Conservation (phyloP, 495 filamentous ascomycete species). For the Xylaria grammica region DNA sequence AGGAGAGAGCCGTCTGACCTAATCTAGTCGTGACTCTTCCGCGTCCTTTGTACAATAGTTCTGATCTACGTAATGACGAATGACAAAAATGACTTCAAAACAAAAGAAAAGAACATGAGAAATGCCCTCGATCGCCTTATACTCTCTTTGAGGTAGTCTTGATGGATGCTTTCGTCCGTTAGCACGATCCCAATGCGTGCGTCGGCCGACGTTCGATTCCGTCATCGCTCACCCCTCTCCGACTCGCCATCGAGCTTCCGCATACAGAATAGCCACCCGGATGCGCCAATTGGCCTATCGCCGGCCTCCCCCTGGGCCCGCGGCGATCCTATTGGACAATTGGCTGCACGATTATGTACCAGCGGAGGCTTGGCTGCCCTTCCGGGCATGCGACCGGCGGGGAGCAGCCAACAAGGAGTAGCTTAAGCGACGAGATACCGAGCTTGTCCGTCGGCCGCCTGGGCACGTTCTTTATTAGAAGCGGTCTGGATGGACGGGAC, state of each 20-base stretch:
- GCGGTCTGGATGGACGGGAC: not conserved
- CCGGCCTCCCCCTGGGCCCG: not conserved
- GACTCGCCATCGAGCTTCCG: constrained; percentile 13
- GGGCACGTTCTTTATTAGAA: not conserved
- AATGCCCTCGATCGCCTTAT: too few species aligned
- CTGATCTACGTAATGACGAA: too few species aligned
- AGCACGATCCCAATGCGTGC: not conserved
- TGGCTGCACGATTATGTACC: not conserved
- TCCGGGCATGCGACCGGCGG: constrained; percentile 11
- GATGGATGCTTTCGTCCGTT: not conserved
- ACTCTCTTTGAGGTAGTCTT: not conserved
- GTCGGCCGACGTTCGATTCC: not conserved
- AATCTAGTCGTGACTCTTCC: too few species aligned
- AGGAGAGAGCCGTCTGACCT: too few species aligned
- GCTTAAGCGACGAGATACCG: not conserved
- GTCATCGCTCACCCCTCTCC: constrained; percentile 8
- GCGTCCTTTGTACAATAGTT: too few species aligned
- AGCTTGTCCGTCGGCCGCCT: not conserved
- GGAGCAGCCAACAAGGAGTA: not conserved
- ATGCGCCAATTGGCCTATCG: constrained; percentile 1
- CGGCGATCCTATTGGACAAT: constrained; percentile 9
- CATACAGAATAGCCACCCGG: constrained; percentile 16
- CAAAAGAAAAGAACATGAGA: too few species aligned
- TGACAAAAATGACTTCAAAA: too few species aligned
- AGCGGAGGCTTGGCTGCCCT: constrained; percentile 12